These are phyloP conservation scores for Metschnikowia amazonensis DNA, from an alignment of 805 yeast genomes.

Conservation along the genomic window DNA sequence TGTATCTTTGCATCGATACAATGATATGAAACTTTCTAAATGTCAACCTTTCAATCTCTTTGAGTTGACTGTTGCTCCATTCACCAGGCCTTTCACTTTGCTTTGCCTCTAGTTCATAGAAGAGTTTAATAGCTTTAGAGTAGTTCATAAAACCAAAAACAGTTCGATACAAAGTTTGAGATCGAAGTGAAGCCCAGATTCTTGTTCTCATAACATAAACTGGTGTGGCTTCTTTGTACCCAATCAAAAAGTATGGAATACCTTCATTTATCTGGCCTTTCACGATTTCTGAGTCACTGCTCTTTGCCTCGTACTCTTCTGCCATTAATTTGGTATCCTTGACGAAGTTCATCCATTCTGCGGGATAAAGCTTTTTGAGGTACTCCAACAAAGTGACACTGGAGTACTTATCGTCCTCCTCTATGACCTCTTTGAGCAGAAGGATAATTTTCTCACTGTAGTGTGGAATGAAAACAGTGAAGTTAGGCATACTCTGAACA, in stretches of 20 bases:
- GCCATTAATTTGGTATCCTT: slow-evolving; percentile 94
- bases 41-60: slow-evolving; percentile 52
- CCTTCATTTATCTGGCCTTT: background rate
- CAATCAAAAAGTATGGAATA: slow-evolving; percentile 88
- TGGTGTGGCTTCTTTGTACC: slow-evolving; percentile 96
- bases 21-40: slow-evolving; percentile 76
- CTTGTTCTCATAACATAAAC: slow-evolving; percentile 94
- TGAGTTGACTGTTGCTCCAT: slow-evolving; percentile 9
- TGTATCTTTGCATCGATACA: slow-evolving; percentile 83
- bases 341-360: slow-evolving; percentile 97
- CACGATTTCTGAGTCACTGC: slow-evolving; percentile 11
- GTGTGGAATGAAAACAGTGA: slow-evolving; percentile 82
- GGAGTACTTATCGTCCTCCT: slow-evolving; percentile 95
- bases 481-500: slow-evolving; percentile 16
- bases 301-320: slow-evolving; percentile 52
- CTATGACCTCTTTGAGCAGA: slow-evolving; percentile 91
- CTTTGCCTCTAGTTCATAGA: slow-evolving; percentile 92
- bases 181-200: slow-evolving; percentile 97
- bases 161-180: slow-evolving; percentile 95
- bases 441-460: slow-evolving; percentile 90
- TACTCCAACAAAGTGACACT: slow-evolving; percentile 92
- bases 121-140: slow-evolving; percentile 89
- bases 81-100: slow-evolving; percentile 32
- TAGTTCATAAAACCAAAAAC: slow-evolving; percentile 98
- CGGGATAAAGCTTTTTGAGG: slow-evolving; percentile 90